Evolutionary conservation across 1,139 yeast species (phyloP).

Genomic region (Taphrina communis): DNA sequence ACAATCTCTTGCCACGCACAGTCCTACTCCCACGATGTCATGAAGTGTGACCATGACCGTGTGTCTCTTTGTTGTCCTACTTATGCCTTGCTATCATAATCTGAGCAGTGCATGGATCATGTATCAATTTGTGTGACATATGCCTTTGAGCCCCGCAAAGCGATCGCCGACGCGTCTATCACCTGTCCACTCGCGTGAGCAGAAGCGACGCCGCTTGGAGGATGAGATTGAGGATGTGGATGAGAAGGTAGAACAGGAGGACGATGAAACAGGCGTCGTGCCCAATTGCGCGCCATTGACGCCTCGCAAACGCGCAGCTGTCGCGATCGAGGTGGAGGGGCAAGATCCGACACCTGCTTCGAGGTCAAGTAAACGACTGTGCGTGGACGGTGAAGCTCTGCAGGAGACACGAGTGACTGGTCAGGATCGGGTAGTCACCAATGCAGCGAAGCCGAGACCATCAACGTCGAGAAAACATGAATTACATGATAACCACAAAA

Average conservation of each 20-base stretch:
- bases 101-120: too few relatives aligned
- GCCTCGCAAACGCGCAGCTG: background rate
- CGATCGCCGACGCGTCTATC: background rate
- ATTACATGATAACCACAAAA: background rate
- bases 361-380: background rate
- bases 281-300: background rate
- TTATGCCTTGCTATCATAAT: too few relatives aligned
- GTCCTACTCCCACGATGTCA: too few relatives aligned
- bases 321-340: background rate
- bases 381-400: background rate
- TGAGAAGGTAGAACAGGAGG: too few relatives aligned
- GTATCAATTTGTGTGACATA: too few relatives aligned
- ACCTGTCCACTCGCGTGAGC: constrained; percentile 5
- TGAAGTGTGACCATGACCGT: too few relatives aligned
- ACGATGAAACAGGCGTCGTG: background rate
- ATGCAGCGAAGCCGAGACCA: too few relatives aligned
- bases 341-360: background rate
- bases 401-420: too few relatives aligned
- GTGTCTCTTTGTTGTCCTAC: too few relatives aligned
- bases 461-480: background rate
- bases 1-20: too few relatives aligned
- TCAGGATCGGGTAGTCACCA: too few relatives aligned
- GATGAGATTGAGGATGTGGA: background rate
- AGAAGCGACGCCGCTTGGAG: constrained; percentile 16
- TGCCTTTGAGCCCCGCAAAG: constrained; percentile 5